phyloP scores from a whole-genome alignment of 306 rosid genomes.

The Prunus persica region DNA sequence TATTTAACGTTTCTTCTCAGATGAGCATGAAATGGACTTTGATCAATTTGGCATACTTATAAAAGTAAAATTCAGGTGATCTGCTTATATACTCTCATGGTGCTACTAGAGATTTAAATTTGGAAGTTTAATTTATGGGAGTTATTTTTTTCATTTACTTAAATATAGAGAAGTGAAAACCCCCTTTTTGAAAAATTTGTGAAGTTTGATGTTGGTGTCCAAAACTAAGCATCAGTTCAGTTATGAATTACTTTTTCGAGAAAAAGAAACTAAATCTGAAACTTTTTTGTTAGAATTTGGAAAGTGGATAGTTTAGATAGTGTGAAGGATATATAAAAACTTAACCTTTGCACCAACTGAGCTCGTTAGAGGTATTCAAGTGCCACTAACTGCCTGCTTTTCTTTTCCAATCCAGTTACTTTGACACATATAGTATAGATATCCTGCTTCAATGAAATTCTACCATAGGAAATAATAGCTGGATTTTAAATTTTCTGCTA shows the following conservation, averaged over 20 bases:
- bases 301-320: neutral
- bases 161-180: neutral
- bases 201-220: neutral
- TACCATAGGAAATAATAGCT: too few species aligned
- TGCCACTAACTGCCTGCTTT: neutral
- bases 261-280: neutral
- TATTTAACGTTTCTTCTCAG: conserved; percentile 45
- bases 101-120: neutral
- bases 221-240: too few species aligned
- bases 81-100: neutral
- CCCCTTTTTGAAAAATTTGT: neutral
- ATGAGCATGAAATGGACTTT: conserved; percentile 80
- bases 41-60: conserved; percentile 82
- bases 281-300: neutral
- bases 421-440: too few species aligned
- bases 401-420: too few species aligned
- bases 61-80: conserved; percentile 97
- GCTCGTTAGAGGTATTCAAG: neutral
- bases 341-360: neutral
- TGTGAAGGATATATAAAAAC: neutral
- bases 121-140: neutral
- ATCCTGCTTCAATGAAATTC: too few species aligned
- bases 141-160: neutral
- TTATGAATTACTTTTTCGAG: neutral
- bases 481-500: neutral